phyloP scores from a whole-genome alignment of 2,329 filamentous ascomycete genomes.

The Saccharata proteae region DNA sequence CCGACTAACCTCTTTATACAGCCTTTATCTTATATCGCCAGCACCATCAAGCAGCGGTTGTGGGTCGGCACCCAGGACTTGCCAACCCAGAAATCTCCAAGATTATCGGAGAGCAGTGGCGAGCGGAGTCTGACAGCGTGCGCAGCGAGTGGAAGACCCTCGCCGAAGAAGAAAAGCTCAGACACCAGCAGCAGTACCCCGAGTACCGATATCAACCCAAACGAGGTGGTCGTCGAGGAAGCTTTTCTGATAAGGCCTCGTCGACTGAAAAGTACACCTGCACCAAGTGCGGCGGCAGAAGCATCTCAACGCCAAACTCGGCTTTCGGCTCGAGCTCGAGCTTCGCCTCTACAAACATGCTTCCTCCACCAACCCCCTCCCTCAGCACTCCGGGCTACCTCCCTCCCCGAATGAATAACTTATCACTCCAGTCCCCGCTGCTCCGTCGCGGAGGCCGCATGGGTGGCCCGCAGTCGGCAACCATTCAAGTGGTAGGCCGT shows the following conservation, averaged over 20 bases:
- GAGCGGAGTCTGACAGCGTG: constrained; percentile 56
- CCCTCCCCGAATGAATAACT: constrained; percentile 25
- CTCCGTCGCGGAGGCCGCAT: constrained; percentile 11
- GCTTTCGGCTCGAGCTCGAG: constrained; percentile 33
- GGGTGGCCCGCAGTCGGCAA: constrained; percentile 4
- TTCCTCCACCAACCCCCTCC: constrained; percentile 24
- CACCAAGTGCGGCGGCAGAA: constrained; percentile 58
- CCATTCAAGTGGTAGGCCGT: constrained; percentile 14
- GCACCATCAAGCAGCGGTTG: constrained; percentile 74
- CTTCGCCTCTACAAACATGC: constrained; percentile 27
- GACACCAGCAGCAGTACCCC: constrained; percentile 81
- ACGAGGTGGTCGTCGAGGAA: constrained; percentile 33
- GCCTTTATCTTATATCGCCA: constrained; percentile 97
- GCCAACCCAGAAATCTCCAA: constrained; percentile 95
- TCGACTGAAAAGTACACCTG: constrained; percentile 42
- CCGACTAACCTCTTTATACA: constrained; percentile 31
- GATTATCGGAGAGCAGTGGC: constrained; percentile 91
- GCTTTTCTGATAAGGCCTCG: constrained; percentile 12
- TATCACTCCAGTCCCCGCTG: constrained; percentile 26
- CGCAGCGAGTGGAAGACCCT: constrained; percentile 82
- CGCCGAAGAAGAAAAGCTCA: constrained; percentile 84
- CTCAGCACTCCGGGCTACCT: constrained; percentile 22
- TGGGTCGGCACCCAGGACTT: constrained; percentile 72
- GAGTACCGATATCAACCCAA: constrained; percentile 90
- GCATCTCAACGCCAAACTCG: constrained; percentile 50